Conservation (phyloP, 306 rosid species). For the Cyamopsis tetragonoloba region DNA sequence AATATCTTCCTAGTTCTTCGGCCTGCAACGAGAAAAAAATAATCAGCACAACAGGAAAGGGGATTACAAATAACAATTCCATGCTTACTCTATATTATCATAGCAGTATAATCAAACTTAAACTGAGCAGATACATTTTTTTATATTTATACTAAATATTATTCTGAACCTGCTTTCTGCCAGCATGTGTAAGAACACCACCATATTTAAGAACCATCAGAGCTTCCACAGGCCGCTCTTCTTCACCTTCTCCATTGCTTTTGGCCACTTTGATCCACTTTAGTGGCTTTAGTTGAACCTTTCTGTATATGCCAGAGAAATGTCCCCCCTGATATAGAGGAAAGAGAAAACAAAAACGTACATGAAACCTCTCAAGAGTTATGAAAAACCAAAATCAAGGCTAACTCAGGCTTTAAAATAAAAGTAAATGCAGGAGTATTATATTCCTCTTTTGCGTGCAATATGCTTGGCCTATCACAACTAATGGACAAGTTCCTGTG, state of each 20-base stretch:
- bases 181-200: constrained; percentile 98
- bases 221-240: constrained; percentile 95
- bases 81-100: background rate
- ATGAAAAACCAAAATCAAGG: background rate
- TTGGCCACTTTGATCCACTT: constrained; percentile 86
- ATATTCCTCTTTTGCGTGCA: constrained; percentile 9
- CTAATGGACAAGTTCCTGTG: background rate
- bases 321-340: constrained; percentile 74
- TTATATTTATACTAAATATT: background rate
- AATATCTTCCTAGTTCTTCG: constrained; percentile 97
- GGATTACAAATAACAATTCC: background rate
- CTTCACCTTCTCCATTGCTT: constrained; percentile 77
- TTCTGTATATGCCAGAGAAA: constrained; percentile 94
- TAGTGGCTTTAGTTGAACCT: constrained; percentile 94
- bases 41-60: constrained; percentile 5
- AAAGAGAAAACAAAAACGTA: background rate
- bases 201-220: constrained; percentile 96
- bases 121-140: background rate
- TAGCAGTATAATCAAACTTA: constrained; percentile 13
- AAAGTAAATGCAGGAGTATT: constrained; percentile 13
- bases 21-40: constrained; percentile 52
- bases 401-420: background rate
- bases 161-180: constrained; percentile 83
- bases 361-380: constrained; percentile 2
- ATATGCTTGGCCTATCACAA: background rate